phyloP scores from a whole-genome alignment of 805 yeast genomes.

The Spathaspora gorwiae region DNA sequence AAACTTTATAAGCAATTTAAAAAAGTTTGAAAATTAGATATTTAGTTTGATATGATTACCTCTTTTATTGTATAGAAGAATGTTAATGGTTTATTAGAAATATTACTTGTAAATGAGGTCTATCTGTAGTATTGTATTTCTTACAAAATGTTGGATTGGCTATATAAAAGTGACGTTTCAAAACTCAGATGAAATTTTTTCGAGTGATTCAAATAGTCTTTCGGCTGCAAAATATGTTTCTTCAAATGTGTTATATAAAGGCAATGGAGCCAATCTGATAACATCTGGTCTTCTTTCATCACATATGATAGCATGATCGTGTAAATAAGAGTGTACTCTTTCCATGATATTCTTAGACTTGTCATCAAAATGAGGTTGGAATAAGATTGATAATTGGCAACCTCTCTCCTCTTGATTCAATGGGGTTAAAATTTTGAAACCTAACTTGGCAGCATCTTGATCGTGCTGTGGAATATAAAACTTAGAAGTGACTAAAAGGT shows the following conservation, averaged over 20 bases:
- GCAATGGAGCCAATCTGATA: constrained; percentile 83
- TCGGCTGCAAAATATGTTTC: constrained; percentile 52
- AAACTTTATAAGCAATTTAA: constrained; percentile 28
- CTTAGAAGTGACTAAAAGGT: constrained; percentile 40
- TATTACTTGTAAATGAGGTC: too few relatives aligned
- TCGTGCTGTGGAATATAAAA: constrained; percentile 36
- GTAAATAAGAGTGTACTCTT: constrained; percentile 46
- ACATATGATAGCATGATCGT: constrained; percentile 61
- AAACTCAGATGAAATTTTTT: constrained; percentile 6
- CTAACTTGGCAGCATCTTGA: constrained; percentile 18
- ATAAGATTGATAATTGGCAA: constrained; percentile 74
- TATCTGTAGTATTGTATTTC: too few relatives aligned
- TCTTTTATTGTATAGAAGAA: background rate
- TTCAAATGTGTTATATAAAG: constrained; percentile 71
- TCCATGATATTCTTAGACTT: constrained; percentile 55
- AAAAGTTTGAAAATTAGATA: too few relatives aligned
- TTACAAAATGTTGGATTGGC: too few relatives aligned
- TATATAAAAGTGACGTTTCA: too few relatives aligned
- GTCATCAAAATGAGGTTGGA: constrained; percentile 40
- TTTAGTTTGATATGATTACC: background rate
- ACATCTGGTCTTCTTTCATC: constrained; percentile 91
- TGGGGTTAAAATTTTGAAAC: constrained; percentile 77
- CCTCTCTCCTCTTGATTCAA: constrained; percentile 55
- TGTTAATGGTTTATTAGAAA: background rate
- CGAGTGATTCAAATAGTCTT: constrained; percentile 40